These are phyloP conservation scores for Aspergillus nomiae DNA, from an alignment of 2,329 filamentous ascomycete species.

Conservation along the genomic window DNA sequence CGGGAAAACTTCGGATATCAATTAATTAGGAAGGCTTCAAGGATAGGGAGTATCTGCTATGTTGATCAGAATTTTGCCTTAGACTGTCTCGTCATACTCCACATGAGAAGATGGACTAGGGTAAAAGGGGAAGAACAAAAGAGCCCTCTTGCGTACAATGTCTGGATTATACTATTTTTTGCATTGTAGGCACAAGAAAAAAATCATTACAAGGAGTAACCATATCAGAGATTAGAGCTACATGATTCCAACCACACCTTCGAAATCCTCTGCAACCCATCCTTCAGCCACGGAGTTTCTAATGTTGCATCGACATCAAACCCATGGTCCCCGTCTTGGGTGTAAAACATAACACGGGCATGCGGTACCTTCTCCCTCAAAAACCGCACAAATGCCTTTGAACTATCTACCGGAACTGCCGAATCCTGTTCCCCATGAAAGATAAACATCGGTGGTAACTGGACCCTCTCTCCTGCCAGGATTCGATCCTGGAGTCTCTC, in stretches of 20 bases:
- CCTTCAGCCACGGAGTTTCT: not conserved
- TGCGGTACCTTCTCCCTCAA: not conserved
- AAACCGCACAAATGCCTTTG: not conserved
- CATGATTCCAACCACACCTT: not conserved
- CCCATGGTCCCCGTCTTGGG: conserved; percentile 1
- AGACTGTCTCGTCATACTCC: not conserved
- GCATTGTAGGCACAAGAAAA: not conserved
- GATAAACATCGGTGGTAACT: too few relatives aligned
- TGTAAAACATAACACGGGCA: not conserved
- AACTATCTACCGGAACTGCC: not conserved
- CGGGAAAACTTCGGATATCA: too few relatives aligned
- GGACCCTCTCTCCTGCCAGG: not conserved
- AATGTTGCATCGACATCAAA: conserved; percentile 1
- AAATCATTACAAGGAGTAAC: not conserved
- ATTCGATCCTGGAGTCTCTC: not conserved
- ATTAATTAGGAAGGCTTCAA: too few relatives aligned
- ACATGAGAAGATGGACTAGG: too few relatives aligned
- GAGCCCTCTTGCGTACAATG: not conserved
- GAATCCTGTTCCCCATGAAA: not conserved
- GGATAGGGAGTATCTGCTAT: not conserved
- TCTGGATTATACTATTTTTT: not conserved
- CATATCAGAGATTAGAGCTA: not conserved
- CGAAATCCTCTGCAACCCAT: not conserved
- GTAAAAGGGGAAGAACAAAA: too few relatives aligned
- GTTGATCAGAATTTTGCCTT: not conserved